phyloP scores from a whole-genome alignment of 2,329 filamentous ascomycete genomes.

The Ophioceras dolichostomum region DNA sequence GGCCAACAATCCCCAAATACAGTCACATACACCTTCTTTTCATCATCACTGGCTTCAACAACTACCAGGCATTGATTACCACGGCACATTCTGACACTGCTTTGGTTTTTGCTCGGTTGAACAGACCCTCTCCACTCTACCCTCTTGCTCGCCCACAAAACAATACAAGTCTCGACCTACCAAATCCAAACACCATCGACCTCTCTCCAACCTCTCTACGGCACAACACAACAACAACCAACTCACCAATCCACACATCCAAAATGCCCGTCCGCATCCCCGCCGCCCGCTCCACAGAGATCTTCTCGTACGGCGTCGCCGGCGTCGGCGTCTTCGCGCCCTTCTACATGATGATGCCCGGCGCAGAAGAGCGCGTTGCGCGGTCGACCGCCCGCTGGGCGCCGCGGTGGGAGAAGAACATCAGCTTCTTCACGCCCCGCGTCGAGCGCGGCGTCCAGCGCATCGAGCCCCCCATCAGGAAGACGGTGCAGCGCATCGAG shows the following conservation, averaged over 20 bases:
- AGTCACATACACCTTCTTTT: too few species aligned
- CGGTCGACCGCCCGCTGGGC: conserved; percentile 45
- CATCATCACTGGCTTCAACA: too few species aligned
- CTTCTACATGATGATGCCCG: conserved; percentile 44
- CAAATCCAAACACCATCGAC: background rate
- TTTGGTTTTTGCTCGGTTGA: too few species aligned
- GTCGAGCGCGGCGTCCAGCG: conserved; percentile 33
- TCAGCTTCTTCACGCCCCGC: conserved; percentile 37
- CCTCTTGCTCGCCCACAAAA: background rate
- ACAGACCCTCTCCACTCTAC: background rate
- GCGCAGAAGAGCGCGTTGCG: conserved; percentile 40
- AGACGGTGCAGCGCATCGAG: conserved; percentile 31
- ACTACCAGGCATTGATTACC: too few species aligned
- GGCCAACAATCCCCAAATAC: too few species aligned
- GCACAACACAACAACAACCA: background rate
- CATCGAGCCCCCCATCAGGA: conserved; percentile 33
- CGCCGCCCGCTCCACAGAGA: conserved; percentile 32
- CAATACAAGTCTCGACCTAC: background rate
- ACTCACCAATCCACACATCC: conserved; percentile 7
- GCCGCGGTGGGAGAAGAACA: conserved; percentile 46
- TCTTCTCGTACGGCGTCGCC: conserved; percentile 39
- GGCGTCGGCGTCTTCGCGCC: conserved; percentile 41
- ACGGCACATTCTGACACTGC: too few species aligned
- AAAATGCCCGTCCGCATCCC: conserved; percentile 41
- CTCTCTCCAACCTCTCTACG: background rate